A percentile compares a stretch with the other conserved stretches of the same genome.
These are phyloP conservation scores for Pythium inflatum DNA, from an alignment of 352 stramenopile species.

Conservation along the genomic window DNA sequence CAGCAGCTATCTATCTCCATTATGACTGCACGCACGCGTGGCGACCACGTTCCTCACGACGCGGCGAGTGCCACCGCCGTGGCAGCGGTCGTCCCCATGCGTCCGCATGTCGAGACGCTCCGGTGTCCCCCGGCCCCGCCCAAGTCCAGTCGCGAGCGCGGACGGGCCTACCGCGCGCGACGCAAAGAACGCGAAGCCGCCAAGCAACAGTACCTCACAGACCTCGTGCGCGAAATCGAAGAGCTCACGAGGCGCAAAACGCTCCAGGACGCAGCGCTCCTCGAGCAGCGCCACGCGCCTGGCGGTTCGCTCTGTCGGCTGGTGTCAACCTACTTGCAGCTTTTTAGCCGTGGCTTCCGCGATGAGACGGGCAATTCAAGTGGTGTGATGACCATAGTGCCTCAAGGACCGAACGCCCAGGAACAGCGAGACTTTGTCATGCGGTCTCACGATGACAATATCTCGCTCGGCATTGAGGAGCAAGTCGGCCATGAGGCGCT, in stretches of 20 bases:
- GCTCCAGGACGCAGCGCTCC: neutral
- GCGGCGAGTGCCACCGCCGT: too few relatives aligned
- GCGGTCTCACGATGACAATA: neutral
- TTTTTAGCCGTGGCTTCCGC: neutral
- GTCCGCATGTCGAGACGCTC: neutral
- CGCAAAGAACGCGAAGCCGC: neutral
- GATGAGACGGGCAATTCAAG: neutral
- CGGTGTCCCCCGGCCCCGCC: neutral
- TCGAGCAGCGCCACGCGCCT: neutral
- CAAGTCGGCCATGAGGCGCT: neutral
- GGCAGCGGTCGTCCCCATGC: too few relatives aligned
- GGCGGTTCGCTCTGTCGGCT: constrained; percentile 1
- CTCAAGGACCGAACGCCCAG: neutral
- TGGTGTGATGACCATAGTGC: neutral
- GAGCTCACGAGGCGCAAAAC: neutral
- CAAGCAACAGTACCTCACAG: neutral
- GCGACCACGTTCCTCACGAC: too few relatives aligned
- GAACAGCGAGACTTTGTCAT: neutral
- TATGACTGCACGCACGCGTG: too few relatives aligned
- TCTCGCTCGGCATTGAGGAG: neutral
- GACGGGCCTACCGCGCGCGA: constrained; percentile 5
- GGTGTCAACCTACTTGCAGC: neutral
- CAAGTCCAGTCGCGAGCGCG: constrained; percentile 14
- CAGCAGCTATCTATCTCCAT: too few relatives aligned
- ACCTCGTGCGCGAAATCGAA: neutral